Conservation (phyloP, 495 filamentous ascomycete species). For the Amniculicola lignicola region DNA sequence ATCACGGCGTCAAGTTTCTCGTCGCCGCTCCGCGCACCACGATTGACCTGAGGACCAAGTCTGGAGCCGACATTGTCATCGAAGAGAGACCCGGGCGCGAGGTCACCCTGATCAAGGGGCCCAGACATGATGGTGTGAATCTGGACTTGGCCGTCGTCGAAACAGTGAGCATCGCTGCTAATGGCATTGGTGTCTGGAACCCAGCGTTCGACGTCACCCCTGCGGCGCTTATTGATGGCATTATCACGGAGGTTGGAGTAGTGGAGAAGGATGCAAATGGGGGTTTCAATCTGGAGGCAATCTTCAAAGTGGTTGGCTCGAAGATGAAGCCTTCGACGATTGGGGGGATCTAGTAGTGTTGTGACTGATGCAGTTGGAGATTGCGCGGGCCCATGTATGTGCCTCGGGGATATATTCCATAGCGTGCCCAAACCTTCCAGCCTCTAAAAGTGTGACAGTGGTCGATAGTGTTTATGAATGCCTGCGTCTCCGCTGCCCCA, state of each 20-base stretch:
- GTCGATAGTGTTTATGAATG: no score
- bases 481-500: no score
- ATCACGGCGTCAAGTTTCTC: slow-evolving; percentile 89
- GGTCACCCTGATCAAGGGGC: slow-evolving; percentile 76
- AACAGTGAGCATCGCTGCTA: slow-evolving; percentile 75
- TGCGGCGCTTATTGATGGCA: slow-evolving; percentile 78
- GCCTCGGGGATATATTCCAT: no score
- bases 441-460: no score
- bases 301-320: slow-evolving; percentile 47
- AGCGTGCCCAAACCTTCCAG: no score
- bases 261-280: slow-evolving; percentile 72
- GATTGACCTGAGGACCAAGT: slow-evolving; percentile 77
- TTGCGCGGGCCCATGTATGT: no score
- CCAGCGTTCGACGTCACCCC: slow-evolving; percentile 96
- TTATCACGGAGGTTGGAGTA: slow-evolving; percentile 89
- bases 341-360: slow-evolving; percentile 34
- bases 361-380: no score
- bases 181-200: slow-evolving; percentile 85
- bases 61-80: slow-evolving; percentile 75
- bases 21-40: slow-evolving; percentile 93
- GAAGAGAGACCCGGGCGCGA: slow-evolving; percentile 79
- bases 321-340: slow-evolving; percentile 30
- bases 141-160: slow-evolving; percentile 55
- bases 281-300: slow-evolving; percentile 63
- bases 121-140: slow-evolving; percentile 42